phyloP scores from a whole-genome alignment of 345 rosid genomes.

The Eucalyptus regnans region DNA sequence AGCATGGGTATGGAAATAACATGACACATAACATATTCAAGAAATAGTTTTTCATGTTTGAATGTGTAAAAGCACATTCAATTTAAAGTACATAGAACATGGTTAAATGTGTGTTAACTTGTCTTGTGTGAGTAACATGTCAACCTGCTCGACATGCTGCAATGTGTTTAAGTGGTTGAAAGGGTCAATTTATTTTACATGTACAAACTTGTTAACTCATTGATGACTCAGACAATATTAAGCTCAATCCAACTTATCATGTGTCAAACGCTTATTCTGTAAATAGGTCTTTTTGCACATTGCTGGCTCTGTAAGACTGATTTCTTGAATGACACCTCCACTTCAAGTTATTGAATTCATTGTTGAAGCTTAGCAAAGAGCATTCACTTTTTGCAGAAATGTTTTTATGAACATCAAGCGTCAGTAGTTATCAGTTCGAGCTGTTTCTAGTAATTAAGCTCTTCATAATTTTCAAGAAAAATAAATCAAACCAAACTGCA shows the following conservation, averaged over 20 bases:
- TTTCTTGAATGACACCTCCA: neutral
- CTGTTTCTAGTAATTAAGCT: neutral
- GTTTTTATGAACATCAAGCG: neutral
- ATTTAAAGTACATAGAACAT: neutral
- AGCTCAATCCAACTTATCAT: neutral
- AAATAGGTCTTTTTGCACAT: neutral
- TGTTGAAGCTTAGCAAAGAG: neutral
- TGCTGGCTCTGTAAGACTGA: neutral
- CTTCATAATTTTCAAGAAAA: neutral
- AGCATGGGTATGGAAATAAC: neutral
- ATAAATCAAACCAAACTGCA: neutral
- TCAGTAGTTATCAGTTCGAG: neutral
- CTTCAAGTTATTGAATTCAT: neutral
- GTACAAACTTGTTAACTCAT: neutral
- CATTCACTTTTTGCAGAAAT: too few species aligned
- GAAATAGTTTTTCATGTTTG: neutral
- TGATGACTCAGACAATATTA: neutral
- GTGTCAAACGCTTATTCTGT: neutral
- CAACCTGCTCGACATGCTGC: neutral
- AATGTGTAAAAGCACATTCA: neutral
- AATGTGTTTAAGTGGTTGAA: neutral
- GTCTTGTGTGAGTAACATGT: neutral
- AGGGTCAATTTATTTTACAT: neutral
- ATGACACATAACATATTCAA: neutral
- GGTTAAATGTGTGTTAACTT: neutral